Percentiles rank a stretch among this genome's conserved stretches.
These are phyloP conservation scores for Microdochium paspali DNA, from an alignment of 2,329 filamentous ascomycete genomes.

Conservation along the genomic window DNA sequence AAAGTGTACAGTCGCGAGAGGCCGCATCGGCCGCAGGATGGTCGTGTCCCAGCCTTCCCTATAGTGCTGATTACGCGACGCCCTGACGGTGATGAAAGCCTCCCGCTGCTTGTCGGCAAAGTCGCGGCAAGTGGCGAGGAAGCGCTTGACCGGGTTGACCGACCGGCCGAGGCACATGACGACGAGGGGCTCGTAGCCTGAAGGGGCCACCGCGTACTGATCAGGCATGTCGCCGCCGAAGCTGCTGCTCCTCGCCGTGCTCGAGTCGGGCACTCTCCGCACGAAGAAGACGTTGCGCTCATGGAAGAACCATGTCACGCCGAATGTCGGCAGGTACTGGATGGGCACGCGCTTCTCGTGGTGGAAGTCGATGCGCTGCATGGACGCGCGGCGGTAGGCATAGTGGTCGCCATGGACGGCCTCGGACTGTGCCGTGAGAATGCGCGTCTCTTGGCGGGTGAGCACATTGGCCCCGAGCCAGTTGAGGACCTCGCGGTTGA, in stretches of 20 bases:
- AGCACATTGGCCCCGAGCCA: conserved; percentile 26
- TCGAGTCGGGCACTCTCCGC: conserved; percentile 16
- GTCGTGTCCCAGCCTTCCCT: conserved; percentile 22
- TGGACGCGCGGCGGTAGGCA: conserved; percentile 12
- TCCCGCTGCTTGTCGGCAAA: conserved; percentile 25
- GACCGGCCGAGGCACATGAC: conserved; percentile 28
- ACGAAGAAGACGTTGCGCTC: conserved; percentile 24
- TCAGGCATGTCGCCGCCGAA: conserved; percentile 14
- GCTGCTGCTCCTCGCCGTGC: conserved; percentile 2
- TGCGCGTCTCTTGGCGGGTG: conserved; percentile 16
- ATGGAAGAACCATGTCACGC: conserved; percentile 24
- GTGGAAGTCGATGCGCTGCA: conserved; percentile 20
- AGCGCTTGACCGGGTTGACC: conserved; percentile 17
- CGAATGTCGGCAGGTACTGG: conserved; percentile 26
- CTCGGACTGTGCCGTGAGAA: conserved; percentile 24
- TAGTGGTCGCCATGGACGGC: conserved; percentile 19
- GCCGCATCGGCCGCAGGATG: conserved; percentile 21
- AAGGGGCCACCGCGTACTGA: conserved; percentile 22
- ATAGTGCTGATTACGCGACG: conserved; percentile 15
- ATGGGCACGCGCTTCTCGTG: conserved; percentile 23
- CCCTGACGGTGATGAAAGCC: conserved; percentile 24
- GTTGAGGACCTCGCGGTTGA: conserved; percentile 27
- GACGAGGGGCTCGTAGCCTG: conserved; percentile 26
- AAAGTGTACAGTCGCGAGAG: conserved; percentile 25
- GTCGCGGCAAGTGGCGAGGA: conserved; percentile 18